phyloP scores from a whole-genome alignment of 169 alveolate genomes.

The Theileria parva region DNA sequence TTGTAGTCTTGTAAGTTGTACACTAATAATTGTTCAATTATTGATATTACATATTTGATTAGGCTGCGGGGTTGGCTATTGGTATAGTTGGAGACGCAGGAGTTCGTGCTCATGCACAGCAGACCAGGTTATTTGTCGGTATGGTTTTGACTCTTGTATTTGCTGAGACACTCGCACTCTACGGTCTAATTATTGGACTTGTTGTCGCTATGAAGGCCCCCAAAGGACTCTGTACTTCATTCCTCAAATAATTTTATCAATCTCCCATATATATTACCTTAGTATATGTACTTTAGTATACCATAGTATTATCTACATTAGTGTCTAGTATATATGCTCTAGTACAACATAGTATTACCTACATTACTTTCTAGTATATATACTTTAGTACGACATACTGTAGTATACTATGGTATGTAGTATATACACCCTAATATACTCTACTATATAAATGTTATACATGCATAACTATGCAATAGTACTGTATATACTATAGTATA shows the following conservation, averaged over 20 bases:
- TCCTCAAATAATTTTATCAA: constrained; percentile 1
- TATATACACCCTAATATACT: too few species aligned
- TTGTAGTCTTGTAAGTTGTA: constrained; percentile 75
- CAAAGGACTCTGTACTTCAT: constrained; percentile 65
- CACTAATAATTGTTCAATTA: constrained; percentile 37
- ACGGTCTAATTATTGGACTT: constrained; percentile 87
- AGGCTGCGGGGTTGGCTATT: constrained; percentile 99
- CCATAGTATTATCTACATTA: neutral
- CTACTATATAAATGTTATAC: too few species aligned
- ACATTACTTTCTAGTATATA: too few species aligned
- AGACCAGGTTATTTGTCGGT: constrained; percentile 96
- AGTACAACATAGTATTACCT: too few species aligned
- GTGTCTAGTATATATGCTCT: neutral
- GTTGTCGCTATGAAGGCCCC: constrained; percentile 68
- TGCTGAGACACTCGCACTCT: constrained; percentile 98
- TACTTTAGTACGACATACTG: too few species aligned
- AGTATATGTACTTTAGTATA: neutral
- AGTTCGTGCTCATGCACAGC: constrained; percentile 99
- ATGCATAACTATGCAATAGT: too few species aligned
- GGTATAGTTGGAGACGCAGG: constrained; percentile 99
- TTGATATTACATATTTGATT: constrained; percentile 15
- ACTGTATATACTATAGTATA: too few species aligned
- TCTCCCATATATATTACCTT: neutral
- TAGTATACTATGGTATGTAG: too few species aligned
- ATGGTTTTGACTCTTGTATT: constrained; percentile 98